phyloP scores from a whole-genome alignment of 225 moss, liverwort and hornwort genomes.

The Straminergon stramineum region DNA sequence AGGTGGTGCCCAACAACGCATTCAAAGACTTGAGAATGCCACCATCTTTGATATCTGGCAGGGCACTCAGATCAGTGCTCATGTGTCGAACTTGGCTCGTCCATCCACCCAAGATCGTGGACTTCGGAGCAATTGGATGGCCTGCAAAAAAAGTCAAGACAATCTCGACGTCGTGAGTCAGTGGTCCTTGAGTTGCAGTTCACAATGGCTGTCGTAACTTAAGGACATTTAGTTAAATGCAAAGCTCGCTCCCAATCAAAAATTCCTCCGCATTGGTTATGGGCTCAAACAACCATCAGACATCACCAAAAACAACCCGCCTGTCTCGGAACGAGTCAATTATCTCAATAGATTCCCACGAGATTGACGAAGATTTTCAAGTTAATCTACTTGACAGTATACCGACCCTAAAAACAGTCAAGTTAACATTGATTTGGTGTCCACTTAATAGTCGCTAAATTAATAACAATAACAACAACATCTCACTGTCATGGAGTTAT shows the following conservation, averaged over 20 bases:
- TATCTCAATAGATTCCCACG: neutral
- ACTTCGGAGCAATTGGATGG: slow-evolving; percentile 4
- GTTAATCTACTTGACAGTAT: neutral
- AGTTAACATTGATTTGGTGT: neutral
- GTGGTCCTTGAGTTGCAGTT: neutral
- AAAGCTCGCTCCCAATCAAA: neutral
- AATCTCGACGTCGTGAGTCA: neutral
- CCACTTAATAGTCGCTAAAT: neutral
- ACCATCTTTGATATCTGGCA: slow-evolving; percentile 43
- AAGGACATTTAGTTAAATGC: neutral
- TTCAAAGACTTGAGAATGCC: slow-evolving; percentile 32
- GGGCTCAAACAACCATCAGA: neutral
- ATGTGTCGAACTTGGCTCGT: slow-evolving; percentile 26
- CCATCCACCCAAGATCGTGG: neutral
- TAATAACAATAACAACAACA: neutral
- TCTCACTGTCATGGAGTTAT: neutral
- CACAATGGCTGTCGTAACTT: neutral
- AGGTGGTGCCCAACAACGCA: slow-evolving; percentile 35
- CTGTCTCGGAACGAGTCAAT: neutral
- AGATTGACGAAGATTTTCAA: neutral
- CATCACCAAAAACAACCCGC: neutral
- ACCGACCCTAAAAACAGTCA: neutral
- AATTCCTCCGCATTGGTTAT: neutral
- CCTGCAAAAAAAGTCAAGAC: slow-evolving; percentile 4
- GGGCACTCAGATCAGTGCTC: slow-evolving; percentile 28